Base-by-base conservation (phyloP, 495 filamentous ascomycete genomes). In the Tuber magnatum region DNA sequence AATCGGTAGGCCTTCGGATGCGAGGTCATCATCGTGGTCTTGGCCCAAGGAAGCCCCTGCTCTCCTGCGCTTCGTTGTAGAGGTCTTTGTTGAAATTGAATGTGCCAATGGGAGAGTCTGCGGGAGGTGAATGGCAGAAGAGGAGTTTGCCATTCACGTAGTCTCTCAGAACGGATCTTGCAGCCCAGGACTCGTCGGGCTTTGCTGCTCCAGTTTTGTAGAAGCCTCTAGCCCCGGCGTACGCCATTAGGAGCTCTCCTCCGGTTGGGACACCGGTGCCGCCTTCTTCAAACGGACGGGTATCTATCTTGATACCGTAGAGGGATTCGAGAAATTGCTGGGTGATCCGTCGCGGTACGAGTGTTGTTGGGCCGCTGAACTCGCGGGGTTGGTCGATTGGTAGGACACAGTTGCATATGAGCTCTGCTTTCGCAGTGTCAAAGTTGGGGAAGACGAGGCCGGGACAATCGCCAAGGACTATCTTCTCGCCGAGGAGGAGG, bases 371-470 rank as follows among this genome's bases (percentile, higher is more conserved):
- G 5, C 94, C 96, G 3, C 92, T 96, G 85, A 91, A 97, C 83
- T 99, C 96, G 72, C 96, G 90, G 75, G 97, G 88, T 83, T 99
- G 96, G 84, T 99, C 96, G 82, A 99, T 97, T 35, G 96, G 96
- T 9, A 99, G 89, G 56, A 99, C 90, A 80, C 96, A 96, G 80
- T 94, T 94, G 84, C 93, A 94, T 61, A 99, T 96, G 18, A 99
- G 89, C 81, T 99, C 96, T 41, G 92, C 96, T 84, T 97, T 98
- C 41, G 94, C 98, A 68, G 91, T 93, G 69, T 96, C 94, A 80
- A 98, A 99, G 84, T 98, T 97, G 75, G 96, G 94, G 85, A 99
- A 98, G 2, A 99, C 96, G 35, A 99, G 90, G 88, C 96, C 96
- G 42, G 96, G 96, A 81, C 96, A 99, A 90, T 99, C 96, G 85